Conservation (phyloP, 208 protist species). For the Strigomonas culicis region DNA sequence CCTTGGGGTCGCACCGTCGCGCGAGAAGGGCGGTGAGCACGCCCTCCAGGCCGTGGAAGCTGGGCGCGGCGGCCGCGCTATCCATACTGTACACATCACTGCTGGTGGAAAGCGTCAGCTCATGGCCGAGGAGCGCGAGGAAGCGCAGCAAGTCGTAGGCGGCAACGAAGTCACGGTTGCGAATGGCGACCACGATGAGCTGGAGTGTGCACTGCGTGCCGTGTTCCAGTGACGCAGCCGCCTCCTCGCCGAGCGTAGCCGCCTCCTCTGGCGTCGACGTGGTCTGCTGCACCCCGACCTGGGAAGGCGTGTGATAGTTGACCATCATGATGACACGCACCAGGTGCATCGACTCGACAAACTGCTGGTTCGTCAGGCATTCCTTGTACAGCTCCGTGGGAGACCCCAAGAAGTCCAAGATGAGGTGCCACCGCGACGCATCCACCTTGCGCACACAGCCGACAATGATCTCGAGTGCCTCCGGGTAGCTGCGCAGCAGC, state of each 20-base stretch:
- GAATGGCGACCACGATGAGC: slow-evolving; percentile 33
- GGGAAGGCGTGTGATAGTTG: slow-evolving; percentile 15
- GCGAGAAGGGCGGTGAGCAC: neutral
- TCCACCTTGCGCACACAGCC: slow-evolving; percentile 79
- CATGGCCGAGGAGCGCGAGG: slow-evolving; percentile 47
- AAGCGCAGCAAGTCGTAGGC: slow-evolving; percentile 74
- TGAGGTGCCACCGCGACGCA: slow-evolving; percentile 42
- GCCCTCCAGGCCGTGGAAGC: neutral
- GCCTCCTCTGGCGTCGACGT: neutral
- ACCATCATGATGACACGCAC: slow-evolving; percentile 68
- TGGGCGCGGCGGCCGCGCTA: neutral
- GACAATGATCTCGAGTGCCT: slow-evolving; percentile 64
- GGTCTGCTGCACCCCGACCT: neutral
- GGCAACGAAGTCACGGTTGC: slow-evolving; percentile 32
- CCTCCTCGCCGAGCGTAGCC: neutral
- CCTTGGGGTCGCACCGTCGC: neutral
- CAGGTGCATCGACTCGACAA: slow-evolving; percentile 62
- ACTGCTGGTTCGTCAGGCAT: slow-evolving; percentile 53
- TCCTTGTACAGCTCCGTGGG: slow-evolving; percentile 59
- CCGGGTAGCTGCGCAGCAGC: slow-evolving; percentile 65
- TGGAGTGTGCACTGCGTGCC: slow-evolving; percentile 30
- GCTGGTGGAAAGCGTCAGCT: slow-evolving; percentile 31
- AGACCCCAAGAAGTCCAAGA: slow-evolving; percentile 62
- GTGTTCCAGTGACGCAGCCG: slow-evolving; percentile 20
- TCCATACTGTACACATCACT: neutral